Base-by-base conservation (phyloP, 163 green algal genomes). In the Scenedesmus sp. region DNA sequence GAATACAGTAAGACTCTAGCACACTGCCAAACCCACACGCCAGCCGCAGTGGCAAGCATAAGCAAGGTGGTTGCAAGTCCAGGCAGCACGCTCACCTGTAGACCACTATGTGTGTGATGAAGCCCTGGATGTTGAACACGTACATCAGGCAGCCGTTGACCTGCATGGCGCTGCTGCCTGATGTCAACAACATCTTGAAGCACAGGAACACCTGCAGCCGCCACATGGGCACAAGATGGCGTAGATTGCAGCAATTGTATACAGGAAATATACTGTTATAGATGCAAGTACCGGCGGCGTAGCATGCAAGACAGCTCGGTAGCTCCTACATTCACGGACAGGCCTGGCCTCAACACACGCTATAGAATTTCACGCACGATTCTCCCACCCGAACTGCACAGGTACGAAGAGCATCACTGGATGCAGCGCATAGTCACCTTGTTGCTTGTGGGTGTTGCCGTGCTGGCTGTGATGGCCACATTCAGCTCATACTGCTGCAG, bases 111-210 rank as follows among this genome's bases (percentile, higher is more conserved):
- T 93, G 90, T 60, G 90, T 93, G 16, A 93, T 90, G 59, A 87
- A 87, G 59, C 90, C 90, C 26, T 93, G 67, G 54, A 93, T 93
- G 67, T 87, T 90, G 74, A 93, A 93, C 67, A 93, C 90, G 7
- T 83, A 87, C 84, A 93, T 85, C 83, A 90, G 55, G 62, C 90
- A 93, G 46, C 90, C 90, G 67, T 84, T 64, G 9, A 77, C 66
- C 26, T 23, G 9, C 23, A 13, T 57, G 12, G 64, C 26, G 23
- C 54, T 79, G 55, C 60, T 67, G 74, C 59, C 64, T 26, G 16
- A 12, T 52, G 86, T 67, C 26, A 93, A 60, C 57, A 93, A 46
- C 83, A 93, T 84, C 56, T 82, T 79, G 84, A 93, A 90, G 70
- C 90, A 90, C 70, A 90, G 26, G 34, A 93, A 93, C 55, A 93